These are phyloP conservation scores for Auricularia cornea DNA, from an alignment of 768 basidiomycete genomes.

Conservation along the genomic window DNA sequence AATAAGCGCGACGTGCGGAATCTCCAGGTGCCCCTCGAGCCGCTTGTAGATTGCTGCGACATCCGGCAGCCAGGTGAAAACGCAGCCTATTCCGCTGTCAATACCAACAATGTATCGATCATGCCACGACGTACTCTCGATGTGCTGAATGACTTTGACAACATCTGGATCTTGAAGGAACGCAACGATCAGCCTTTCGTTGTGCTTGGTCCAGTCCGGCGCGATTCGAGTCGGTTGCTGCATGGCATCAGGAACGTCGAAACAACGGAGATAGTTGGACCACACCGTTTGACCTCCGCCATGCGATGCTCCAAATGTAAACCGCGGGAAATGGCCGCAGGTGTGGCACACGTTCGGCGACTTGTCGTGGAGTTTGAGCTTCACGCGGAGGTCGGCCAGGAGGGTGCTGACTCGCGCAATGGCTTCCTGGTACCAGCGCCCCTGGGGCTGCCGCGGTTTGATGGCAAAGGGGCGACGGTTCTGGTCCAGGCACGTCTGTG, in stretches of 20 bases:
- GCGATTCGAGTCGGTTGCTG: background rate
- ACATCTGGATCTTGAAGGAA: background rate
- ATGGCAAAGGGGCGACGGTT: too few relatives aligned
- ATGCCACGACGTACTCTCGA: background rate
- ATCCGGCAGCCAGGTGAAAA: background rate
- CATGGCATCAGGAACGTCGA: background rate
- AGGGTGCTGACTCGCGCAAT: too few relatives aligned
- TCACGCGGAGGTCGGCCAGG: too few relatives aligned
- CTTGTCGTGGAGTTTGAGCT: too few relatives aligned
- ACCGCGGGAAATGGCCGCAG: background rate
- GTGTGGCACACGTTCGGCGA: background rate
- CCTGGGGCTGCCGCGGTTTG: too few relatives aligned
- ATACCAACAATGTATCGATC: background rate
- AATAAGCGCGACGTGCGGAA: background rate
- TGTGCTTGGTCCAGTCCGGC: background rate
- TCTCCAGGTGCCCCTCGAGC: background rate
- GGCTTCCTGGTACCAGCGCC: too few relatives aligned
- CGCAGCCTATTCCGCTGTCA: background rate
- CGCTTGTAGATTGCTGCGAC: background rate
- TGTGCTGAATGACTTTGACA: background rate
- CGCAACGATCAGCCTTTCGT: background rate
- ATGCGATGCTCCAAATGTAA: background rate
- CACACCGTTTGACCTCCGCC: background rate
- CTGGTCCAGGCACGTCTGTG: too few relatives aligned
- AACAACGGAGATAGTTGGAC: background rate